Percentiles rank a stretch among this genome's conserved stretches.
These are phyloP conservation scores for Cladophialophora carrionii DNA, from an alignment of 2,329 filamentous ascomycete genomes.

Conservation along the genomic window DNA sequence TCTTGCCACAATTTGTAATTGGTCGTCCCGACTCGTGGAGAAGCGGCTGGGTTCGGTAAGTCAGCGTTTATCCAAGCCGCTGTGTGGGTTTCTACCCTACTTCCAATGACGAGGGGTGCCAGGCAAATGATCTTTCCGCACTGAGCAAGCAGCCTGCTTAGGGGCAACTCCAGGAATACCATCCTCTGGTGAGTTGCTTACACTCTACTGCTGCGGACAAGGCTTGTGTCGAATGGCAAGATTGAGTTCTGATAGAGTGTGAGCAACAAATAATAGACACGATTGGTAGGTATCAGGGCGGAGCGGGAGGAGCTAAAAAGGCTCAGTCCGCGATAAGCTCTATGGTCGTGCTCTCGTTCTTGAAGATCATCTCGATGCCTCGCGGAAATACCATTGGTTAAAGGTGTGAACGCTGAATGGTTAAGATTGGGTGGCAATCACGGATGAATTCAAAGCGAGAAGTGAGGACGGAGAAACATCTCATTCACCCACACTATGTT, in stretches of 20 bases:
- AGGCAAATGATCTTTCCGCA: not conserved
- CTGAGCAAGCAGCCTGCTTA: not conserved
- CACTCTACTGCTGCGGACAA: not conserved
- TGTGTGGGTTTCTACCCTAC: not conserved
- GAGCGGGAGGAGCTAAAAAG: not conserved
- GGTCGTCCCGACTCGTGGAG: not conserved
- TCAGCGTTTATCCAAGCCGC: not conserved
- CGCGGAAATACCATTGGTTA: not conserved
- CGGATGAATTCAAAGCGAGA: not conserved
- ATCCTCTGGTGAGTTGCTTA: not conserved
- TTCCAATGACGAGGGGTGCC: not conserved
- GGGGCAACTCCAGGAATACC: not conserved
- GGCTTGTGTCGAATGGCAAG: not conserved
- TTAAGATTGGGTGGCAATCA: not conserved
- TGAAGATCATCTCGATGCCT: not conserved
- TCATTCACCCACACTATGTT: not conserved
- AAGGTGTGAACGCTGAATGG: not conserved
- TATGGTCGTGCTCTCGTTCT: not conserved
- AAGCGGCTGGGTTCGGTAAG: not conserved
- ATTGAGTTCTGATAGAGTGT: not conserved
- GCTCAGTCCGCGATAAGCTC: not conserved
- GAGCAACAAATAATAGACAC: not conserved
- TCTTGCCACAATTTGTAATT: too few relatives aligned
- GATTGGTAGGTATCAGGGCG: not conserved
- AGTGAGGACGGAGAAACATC: not conserved